Evolutionary conservation across 2,329 filamentous ascomycete species (phyloP).

Genomic region (Hymenotorrendiella dingleyae): DNA sequence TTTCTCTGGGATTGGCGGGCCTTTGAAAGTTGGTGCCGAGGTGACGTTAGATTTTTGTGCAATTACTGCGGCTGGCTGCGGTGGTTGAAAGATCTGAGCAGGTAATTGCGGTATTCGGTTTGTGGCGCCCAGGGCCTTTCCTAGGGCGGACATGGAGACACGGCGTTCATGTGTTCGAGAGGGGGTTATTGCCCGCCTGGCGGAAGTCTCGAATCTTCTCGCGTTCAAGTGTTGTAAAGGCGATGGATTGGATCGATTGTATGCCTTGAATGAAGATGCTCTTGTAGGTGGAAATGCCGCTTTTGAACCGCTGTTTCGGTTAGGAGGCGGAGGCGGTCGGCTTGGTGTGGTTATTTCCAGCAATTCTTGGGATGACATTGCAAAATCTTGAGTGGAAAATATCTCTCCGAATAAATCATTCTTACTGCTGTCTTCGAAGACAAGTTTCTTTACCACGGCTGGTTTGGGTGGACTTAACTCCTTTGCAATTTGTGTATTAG

Average conservation of each 20-base stretch:
- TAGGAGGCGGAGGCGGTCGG: conserved; percentile 4
- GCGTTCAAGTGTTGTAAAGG: no score
- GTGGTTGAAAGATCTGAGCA: not conserved
- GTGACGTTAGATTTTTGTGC: not conserved
- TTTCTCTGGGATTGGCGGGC: conserved; percentile 1
- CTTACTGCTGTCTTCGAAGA: not conserved
- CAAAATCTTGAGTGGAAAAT: conserved; percentile 38
- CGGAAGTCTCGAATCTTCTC: not conserved
- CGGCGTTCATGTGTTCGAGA: not conserved
- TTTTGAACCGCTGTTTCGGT: not conserved
- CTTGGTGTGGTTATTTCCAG: conserved; percentile 34
- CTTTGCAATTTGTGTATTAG: conserved; percentile 19
- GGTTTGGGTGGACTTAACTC: conserved; percentile 15
- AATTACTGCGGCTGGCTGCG: not conserved
- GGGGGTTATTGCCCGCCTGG: not conserved
- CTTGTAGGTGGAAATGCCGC: not conserved
- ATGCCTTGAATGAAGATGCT: not conserved
- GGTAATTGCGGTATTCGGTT: not conserved
- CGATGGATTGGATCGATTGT: conserved; percentile 16
- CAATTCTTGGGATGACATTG: conserved; percentile 43
- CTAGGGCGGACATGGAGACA: not conserved
- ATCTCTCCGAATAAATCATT: conserved; percentile 13
- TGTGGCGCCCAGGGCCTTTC: not conserved
- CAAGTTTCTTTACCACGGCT: not conserved
- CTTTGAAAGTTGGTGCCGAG: not conserved